phyloP scores from a whole-genome alignment of 192 early-diverging fungal genomes.

The Backusella macrospora region DNA sequence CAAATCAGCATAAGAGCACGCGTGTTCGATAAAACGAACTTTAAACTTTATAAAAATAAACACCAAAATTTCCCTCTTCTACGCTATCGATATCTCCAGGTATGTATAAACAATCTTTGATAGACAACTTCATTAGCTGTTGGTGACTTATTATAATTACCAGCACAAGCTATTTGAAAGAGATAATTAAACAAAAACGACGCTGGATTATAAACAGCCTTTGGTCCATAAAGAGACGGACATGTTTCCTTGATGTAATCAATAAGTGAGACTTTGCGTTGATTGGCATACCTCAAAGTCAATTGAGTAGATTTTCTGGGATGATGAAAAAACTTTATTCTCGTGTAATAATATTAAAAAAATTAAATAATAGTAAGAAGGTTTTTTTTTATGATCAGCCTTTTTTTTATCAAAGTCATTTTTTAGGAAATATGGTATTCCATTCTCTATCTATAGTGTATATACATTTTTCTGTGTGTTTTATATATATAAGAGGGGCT shows the following conservation, averaged over 20 bases:
- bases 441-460: background rate
- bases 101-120: conserved; percentile 60
- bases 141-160: conserved; percentile 45
- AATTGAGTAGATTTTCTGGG: background rate
- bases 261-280: conserved; percentile 23
- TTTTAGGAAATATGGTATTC: background rate
- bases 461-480: background rate
- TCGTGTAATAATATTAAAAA: background rate
- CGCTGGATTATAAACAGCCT: conserved; percentile 68
- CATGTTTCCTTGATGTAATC: conserved; percentile 47
- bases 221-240: conserved; percentile 54
- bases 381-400: too few species aligned
- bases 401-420: too few species aligned
- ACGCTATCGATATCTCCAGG: too few species aligned
- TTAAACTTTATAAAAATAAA: too few species aligned
- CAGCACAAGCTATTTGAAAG: conserved; percentile 74
- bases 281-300: background rate
- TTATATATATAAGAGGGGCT: too few species aligned
- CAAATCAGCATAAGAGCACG: too few species aligned
- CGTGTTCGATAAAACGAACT: too few species aligned
- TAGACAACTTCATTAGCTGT: conserved; percentile 53
- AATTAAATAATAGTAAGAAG: too few species aligned
- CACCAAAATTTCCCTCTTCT: too few species aligned
- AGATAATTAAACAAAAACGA: conserved; percentile 74
- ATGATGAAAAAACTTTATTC: conserved; percentile 20